These are phyloP conservation scores for Handroanthus guayacan DNA, from an alignment of 257 asterid species.

Conservation along the genomic window DNA sequence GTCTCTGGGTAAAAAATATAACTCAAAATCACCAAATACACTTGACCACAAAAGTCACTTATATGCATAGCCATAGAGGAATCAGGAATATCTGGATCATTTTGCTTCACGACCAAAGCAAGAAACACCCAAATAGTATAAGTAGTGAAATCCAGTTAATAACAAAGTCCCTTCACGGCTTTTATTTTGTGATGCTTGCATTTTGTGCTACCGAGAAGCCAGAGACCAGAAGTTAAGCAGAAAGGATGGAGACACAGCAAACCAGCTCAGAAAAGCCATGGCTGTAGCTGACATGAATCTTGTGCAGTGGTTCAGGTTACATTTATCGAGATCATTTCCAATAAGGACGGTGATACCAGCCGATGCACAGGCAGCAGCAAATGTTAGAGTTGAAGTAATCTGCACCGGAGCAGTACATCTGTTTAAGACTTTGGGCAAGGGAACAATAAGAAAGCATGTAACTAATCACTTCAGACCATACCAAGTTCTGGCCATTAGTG, in stretches of 20 bases:
- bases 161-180: conserved; percentile 7
- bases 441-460: not conserved
- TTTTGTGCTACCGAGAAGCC: conserved; percentile 56
- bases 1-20: not conserved
- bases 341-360: conserved; percentile 93
- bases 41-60: conserved; percentile 26
- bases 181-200: conserved; percentile 2
- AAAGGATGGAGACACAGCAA: conserved; percentile 74
- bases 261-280: conserved; percentile 94
- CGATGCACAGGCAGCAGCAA: conserved; percentile 93
- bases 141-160: conserved; percentile 13
- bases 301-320: conserved; percentile 77
- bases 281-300: conserved; percentile 92
- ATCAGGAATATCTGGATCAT: not conserved
- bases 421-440: conserved; percentile 6
- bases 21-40: not conserved
- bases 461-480: not conserved
- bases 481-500: not conserved
- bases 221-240: conserved; percentile 83
- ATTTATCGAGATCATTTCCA: conserved; percentile 76
- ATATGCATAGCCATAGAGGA: not conserved
- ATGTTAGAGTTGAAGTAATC: conserved; percentile 86
- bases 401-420: conserved; percentile 41
- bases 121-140: conserved; percentile 24
- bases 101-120: not conserved